A percentile compares a stretch with the other conserved stretches of the same genome.
Conservation (phyloP, 306 rosid species). For the Ammopiptanthus mongolicus region DNA sequence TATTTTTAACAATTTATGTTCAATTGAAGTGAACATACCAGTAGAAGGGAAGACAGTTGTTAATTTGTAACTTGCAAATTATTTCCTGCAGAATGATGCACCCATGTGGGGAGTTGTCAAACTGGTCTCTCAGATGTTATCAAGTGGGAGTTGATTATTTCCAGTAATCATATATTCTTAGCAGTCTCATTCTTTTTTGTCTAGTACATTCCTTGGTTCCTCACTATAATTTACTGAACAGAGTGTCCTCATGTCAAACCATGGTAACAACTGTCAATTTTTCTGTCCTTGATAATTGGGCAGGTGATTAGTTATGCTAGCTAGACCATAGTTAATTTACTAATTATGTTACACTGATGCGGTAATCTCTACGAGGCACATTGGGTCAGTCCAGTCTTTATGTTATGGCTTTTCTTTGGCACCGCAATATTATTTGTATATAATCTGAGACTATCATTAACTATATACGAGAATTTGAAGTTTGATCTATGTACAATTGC, state of each 20-base stretch:
- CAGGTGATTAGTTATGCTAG: not conserved
- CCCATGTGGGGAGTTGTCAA: constrained; percentile 72
- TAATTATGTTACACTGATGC: not conserved
- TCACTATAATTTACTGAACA: not conserved
- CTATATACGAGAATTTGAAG: not conserved
- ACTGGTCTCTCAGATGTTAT: constrained; percentile 60
- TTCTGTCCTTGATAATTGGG: not conserved
- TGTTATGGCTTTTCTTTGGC: not conserved
- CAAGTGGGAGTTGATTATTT: constrained; percentile 32
- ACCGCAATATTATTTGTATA: not conserved
- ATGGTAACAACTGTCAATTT: not conserved
- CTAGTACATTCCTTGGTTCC: constrained; percentile 6
- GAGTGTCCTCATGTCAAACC: not conserved
- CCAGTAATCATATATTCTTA: not conserved
- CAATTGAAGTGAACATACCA: not conserved
- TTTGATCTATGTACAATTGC: not conserved
- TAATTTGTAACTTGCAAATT: constrained; percentile 18
- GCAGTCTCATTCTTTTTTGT: constrained; percentile 9
- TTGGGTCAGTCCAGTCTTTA: not conserved
- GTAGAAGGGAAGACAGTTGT: not conserved
- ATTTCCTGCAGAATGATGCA: constrained; percentile 83
- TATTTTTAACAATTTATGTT: not conserved
- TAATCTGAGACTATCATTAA: not conserved
- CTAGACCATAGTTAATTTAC: not conserved
- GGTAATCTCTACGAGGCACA: not conserved